Percentiles rank a stretch among this genome's conserved stretches.
Conservation (phyloP, 2,329 filamentous ascomycete species). For the Remersonia thermophila region DNA sequence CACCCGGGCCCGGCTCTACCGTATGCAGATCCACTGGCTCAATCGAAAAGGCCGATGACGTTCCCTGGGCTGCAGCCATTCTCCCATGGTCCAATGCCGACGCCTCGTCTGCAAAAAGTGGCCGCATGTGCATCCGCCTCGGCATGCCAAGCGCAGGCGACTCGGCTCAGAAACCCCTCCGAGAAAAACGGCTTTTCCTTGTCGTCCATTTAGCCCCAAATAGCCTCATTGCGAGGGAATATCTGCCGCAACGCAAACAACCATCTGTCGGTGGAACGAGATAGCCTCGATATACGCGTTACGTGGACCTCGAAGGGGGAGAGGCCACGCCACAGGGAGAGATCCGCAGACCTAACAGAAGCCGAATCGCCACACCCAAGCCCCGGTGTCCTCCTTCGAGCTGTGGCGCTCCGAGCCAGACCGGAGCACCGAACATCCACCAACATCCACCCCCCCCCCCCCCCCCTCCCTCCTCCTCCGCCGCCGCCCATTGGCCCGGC, state of each 20-base stretch:
- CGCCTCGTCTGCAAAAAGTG: not conserved
- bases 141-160: slow-evolving; percentile 3
- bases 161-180: slow-evolving; percentile 6
- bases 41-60: too few relatives aligned
- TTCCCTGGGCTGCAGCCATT: too few relatives aligned
- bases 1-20: too few relatives aligned
- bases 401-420: not conserved
- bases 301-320: too few relatives aligned
- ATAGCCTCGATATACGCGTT: not conserved
- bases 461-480: too few relatives aligned
- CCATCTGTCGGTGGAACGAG: not conserved
- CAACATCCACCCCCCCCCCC: too few relatives aligned
- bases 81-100: not conserved
- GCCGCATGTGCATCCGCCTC: slow-evolving; percentile 1
- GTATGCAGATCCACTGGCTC: too few relatives aligned
- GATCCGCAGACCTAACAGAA: too few relatives aligned
- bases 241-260: slow-evolving; percentile 9
- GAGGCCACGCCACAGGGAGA: too few relatives aligned
- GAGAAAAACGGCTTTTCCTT: slow-evolving; percentile 5
- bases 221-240: slow-evolving; percentile 15
- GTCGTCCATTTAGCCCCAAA: slow-evolving; percentile 19
- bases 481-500: not conserved
- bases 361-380: not conserved
- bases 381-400: not conserved
- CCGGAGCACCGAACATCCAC: slow-evolving; percentile 1